Conservation (phyloP, 805 yeast species). For the Metschnikowia cubensis region DNA sequence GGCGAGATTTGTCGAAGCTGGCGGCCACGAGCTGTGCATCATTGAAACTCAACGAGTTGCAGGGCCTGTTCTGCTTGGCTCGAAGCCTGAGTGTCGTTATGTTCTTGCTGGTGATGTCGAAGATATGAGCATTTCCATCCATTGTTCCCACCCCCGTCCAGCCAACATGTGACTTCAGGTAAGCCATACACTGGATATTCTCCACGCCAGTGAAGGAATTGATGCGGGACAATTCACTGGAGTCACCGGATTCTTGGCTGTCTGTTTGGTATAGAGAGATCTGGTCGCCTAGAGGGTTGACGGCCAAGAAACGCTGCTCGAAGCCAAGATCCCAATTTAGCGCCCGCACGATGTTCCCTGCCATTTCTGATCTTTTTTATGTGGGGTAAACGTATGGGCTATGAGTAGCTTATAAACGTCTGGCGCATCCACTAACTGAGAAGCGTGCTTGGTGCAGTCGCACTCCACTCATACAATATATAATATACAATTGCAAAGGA, state of each 20-base stretch:
- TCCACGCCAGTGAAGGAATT: conserved; percentile 60
- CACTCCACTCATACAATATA: not conserved
- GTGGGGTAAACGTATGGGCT: not conserved
- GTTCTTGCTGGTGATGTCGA: conserved; percentile 48
- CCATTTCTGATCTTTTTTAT: conserved; percentile 30
- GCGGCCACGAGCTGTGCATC: conserved; percentile 62
- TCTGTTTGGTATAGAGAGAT: conserved; percentile 49
- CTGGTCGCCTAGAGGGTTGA: conserved; percentile 79
- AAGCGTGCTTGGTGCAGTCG: not conserved
- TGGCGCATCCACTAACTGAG: not conserved
- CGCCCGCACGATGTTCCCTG: conserved; percentile 59
- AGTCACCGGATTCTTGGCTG: conserved; percentile 44
- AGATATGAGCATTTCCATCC: conserved; percentile 60
- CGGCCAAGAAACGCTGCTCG: conserved; percentile 59
- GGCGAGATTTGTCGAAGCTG: conserved; percentile 75
- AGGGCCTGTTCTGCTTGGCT: conserved; percentile 67
- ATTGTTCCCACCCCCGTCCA: conserved; percentile 70
- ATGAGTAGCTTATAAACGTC: not conserved
- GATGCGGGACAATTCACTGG: conserved; percentile 49
- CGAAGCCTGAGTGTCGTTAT: conserved; percentile 41
- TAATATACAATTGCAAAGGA: no score
- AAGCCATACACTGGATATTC: conserved; percentile 62
- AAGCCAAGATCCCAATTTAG: conserved; percentile 54
- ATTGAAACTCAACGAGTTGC: conserved; percentile 71
- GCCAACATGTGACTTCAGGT: conserved; percentile 53